A percentile compares a stretch with the other conserved stretches of the same genome.
phyloP scores from a whole-genome alignment of 2,329 filamentous ascomycete species.

The Cladophialophora psammophila region DNA sequence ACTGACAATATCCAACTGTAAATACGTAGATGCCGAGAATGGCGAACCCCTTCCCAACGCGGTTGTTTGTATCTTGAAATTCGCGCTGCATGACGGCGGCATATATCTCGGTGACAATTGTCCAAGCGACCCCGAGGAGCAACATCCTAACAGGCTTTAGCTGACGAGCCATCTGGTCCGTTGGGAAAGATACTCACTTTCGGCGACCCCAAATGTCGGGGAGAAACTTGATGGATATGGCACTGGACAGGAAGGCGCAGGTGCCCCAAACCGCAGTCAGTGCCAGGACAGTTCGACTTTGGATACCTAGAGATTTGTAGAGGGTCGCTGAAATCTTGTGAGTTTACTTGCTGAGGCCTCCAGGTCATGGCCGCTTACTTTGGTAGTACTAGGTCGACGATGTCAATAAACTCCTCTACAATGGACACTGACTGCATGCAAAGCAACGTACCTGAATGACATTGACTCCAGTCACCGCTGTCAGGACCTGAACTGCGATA shows the following conservation, averaged over 20 bases:
- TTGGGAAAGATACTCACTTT: not conserved
- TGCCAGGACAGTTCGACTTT: constrained; percentile 57
- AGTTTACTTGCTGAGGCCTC: constrained; percentile 42
- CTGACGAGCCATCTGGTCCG: not conserved
- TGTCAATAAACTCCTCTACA: not conserved
- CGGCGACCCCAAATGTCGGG: constrained; percentile 66
- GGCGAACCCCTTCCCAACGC: constrained; percentile 65
- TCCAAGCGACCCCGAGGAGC: constrained; percentile 58
- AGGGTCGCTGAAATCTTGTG: constrained; percentile 65
- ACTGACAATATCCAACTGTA: constrained; percentile 61
- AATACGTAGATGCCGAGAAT: constrained; percentile 67
- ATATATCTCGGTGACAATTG: constrained; percentile 65
- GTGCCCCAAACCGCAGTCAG: constrained; percentile 88
- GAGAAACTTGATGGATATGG: constrained; percentile 59
- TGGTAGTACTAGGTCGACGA: constrained; percentile 64
- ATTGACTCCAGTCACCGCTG: constrained; percentile 85
- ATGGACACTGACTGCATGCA: not conserved
- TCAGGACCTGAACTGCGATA: constrained; percentile 79
- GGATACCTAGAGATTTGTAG: constrained; percentile 66
- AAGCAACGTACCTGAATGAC: constrained; percentile 71
- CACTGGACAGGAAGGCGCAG: constrained; percentile 87
- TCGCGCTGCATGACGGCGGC: constrained; percentile 64
- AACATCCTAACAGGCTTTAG: constrained; percentile 56
- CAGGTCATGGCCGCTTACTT: constrained; percentile 49
- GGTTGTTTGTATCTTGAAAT: constrained; percentile 64